phyloP scores from a whole-genome alignment of 192 early-diverging fungal genomes.

The Gamsiella multidivaricata region DNA sequence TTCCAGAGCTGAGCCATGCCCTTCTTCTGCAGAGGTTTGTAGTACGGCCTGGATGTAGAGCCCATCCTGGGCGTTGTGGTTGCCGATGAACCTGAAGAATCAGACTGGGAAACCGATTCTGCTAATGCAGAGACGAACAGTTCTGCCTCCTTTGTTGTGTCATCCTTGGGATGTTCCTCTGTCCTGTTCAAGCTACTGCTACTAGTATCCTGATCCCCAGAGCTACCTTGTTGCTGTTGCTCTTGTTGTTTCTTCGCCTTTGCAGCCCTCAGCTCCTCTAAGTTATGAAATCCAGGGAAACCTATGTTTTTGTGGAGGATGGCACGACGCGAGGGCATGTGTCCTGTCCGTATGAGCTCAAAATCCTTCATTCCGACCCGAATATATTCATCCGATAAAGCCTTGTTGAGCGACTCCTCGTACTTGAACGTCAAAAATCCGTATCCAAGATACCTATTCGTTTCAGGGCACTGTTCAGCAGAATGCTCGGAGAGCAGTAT shows the following conservation, averaged over 20 bases:
- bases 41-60: slow-evolving; percentile 27
- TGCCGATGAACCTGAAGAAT: background rate
- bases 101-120: too few relatives aligned
- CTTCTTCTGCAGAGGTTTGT: slow-evolving; percentile 11
- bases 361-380: slow-evolving; percentile 42
- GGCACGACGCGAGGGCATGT: slow-evolving; percentile 2
- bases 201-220: background rate
- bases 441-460: slow-evolving; percentile 47
- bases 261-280: slow-evolving; percentile 21
- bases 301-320: slow-evolving; percentile 24
- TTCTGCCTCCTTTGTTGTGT: too few relatives aligned
- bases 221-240: background rate
- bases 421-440: slow-evolving; percentile 48
- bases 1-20: slow-evolving; percentile 44
- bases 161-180: too few relatives aligned
- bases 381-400: slow-evolving; percentile 28
- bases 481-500: too few relatives aligned
- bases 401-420: slow-evolving; percentile 39
- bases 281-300: slow-evolving; percentile 28
- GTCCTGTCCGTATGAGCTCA: slow-evolving; percentile 29
- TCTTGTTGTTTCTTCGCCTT: background rate
- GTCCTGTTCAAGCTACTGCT: background rate
- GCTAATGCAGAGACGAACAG: too few relatives aligned
- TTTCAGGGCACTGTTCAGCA: slow-evolving; percentile 38
- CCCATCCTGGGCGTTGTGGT: too few relatives aligned